Evolutionary conservation across 352 stramenopile genomes (phyloP), one percentile per base, ranked within the genome.

Genomic region (Pythium inflatum): DNA sequence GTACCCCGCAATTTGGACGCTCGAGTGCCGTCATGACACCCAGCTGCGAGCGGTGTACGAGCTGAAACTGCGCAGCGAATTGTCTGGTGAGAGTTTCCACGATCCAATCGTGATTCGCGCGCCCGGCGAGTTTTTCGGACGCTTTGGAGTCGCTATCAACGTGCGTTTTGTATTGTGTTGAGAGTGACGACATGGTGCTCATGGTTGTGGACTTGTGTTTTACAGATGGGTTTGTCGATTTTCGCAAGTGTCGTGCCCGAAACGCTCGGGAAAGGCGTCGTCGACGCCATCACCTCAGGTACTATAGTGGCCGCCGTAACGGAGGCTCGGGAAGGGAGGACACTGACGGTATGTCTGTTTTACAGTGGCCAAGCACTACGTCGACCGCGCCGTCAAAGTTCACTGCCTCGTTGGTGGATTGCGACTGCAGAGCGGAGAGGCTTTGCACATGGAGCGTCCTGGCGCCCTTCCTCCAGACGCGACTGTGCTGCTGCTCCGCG

Each of bases 401-500:
- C 57, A 54, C 57, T 30, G 18, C 18, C 18, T 64, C 8, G 57
- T 64, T 3, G 25, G 31, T 18, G 25, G 54, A 5, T 31, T 54
- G 6, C 7, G 6, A 11, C 24, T 54, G 9, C 7, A 50, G n/a
- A 2, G 25, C 24, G 41, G 7, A n/a, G 20, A 25, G 6, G 20
- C 20, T 24, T 16, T 50, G 5, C 7, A 50, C 16, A 50, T 50
- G 41, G 41, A 13, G n/a, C 8, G 5, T 7, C 5, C 8, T 25
- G 7, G 41, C 9, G 8, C 41, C 6, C 20, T 50, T 7, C 20
- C 41, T 7, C 41, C 41, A n/a, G 25, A 56, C 28, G 48, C n/a
- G 11, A 38, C 25, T 13, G 24, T 73, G 13, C 12, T 31, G 16
- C 20, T 75, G 16, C 60, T 78, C 2, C 60, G 60, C 2, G 63